Evolutionary conservation across 257 asterid genomes (phyloP), one percentile per base, ranked within the genome.

Genomic region (Datura wrightii): DNA sequence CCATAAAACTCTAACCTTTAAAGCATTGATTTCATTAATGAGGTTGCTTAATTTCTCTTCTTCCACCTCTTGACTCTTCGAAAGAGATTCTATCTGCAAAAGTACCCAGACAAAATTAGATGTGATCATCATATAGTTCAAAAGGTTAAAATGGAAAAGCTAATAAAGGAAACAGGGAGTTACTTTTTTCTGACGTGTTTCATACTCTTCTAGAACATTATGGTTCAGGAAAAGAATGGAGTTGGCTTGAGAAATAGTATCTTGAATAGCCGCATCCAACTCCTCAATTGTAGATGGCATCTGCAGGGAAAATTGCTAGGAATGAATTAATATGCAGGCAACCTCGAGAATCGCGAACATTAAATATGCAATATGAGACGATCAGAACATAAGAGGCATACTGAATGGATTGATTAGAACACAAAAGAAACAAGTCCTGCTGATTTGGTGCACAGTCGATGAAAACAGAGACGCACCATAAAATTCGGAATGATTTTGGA

Each of bases 271-370:
- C 82, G 95, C 97, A 88, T 90, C 93, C 92, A 96, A 83, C 65
- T 96, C 99, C 87, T 94, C 99, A 71, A 94, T 82, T 24, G 99
- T 93, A 84, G 93, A 86, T 79, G 99, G 99, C 99, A 96, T 91
- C 99, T 96, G 92, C 88, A 86, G 79, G 89, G 34, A 86, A 63
- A 44, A 84, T 81, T 50, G 83, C 48, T 46, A 56, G 74, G 83
- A 79, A 85, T 85, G 84, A 86, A 31, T 39, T 74, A 50, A 48
- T 31, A 74, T 48, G 55, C 80, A 48, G 81, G 81, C 19, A 74
- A 14, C 59, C 60, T 24, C 13, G 44, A 76, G 81, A 76, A 74
- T 15, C 18, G n/a, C 2, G 19, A 71, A 36, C 16, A 66, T 36
- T 18, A 19, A 67, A 69, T n/a, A 24, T 69, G 59, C 79, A 42